Evolutionary conservation across 2,329 filamentous ascomycete species (phyloP), one percentile per base, ranked within the genome.

Genomic region (Neocucurbitaria cava): DNA sequence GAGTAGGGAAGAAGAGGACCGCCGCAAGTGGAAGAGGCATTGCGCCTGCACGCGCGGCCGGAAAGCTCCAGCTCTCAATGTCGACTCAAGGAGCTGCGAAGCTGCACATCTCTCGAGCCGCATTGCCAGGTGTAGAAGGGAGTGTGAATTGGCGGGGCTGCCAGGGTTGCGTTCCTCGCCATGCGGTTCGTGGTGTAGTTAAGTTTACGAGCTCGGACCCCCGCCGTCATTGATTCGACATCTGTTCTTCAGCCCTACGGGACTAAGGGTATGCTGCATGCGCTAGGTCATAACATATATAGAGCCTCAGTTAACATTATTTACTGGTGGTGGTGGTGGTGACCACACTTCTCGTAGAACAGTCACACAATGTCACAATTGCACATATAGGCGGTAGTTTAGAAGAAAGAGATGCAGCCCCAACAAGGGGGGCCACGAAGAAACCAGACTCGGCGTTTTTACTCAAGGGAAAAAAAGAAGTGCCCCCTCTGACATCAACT

Each of bases 81-180:
- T 62, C 64, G 70, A 69, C 55, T 71, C 59, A 53, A 69, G 62
- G 56, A 66, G 64, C 59, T 62, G 61, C 40, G n/a, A n/a, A n/a
- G n/a, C n/a, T n/a, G 59, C 71, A 75, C 75, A 66, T 59, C 66
- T 69, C 66, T 64, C 69, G 66, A 70, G 67, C 55, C 67, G 68
- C 74, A 76, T 76, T 71, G 72, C 71, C 69, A 65, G 60, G 61
- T 59, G 58, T 66, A 55, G 60, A 31, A 49, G 45, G 44, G 42
- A 42, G 38, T 26, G 26, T 39, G 38, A 20, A 46, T 38, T 39
- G 43, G 33, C 26, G 31, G 31, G 55, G n/a, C n/a, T n/a, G n/a
- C 58, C 41, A 39, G 36, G 26, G 35, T 23, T 30, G n/a, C n/a
- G n/a, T n/a, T 23, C 5, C 3, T 10, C 28, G 54, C 54, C 49